These are phyloP conservation scores for Fusarium ramigenum DNA, from an alignment of 2,329 filamentous ascomycete genomes.

Conservation along the genomic window DNA sequence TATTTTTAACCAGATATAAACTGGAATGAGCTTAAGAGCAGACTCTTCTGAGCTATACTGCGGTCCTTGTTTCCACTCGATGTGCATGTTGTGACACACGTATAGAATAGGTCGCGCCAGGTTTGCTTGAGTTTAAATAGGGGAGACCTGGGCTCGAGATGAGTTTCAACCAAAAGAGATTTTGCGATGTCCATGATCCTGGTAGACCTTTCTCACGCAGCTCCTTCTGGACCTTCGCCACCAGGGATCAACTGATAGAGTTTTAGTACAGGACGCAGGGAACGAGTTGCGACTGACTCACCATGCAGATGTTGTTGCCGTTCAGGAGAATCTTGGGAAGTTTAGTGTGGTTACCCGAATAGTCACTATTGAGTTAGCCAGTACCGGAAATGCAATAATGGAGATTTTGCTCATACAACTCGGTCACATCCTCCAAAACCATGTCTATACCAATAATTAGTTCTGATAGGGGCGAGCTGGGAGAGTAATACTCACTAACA, in stretches of 20 bases:
- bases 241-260: slow-evolving; percentile 75
- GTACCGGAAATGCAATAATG: background rate
- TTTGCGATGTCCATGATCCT: slow-evolving; percentile 10
- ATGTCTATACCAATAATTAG: slow-evolving; percentile 73
- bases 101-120: background rate
- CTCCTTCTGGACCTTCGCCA: slow-evolving; percentile 72
- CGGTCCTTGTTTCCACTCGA: slow-evolving; percentile 10
- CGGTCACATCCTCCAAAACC: slow-evolving; percentile 96
- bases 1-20: slow-evolving; percentile 26
- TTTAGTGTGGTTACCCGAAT: slow-evolving; percentile 86
- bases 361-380: slow-evolving; percentile 73
- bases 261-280: slow-evolving; percentile 10
- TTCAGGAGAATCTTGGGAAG: slow-evolving; percentile 95
- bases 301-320: slow-evolving; percentile 99
- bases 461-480: background rate
- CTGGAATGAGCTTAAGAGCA: slow-evolving; percentile 30
- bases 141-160: background rate
- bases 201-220: slow-evolving; percentile 26
- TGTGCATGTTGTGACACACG: slow-evolving; percentile 4
- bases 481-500: slow-evolving; percentile 80
- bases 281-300: slow-evolving; percentile 54
- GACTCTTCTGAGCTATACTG: slow-evolving; percentile 19
- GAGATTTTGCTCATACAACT: slow-evolving; percentile 72
- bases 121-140: background rate
- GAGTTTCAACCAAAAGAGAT: slow-evolving; percentile 1